Evolutionary conservation across 768 basidiomycete species (phyloP).

Genomic region (Termitomyces sp.): DNA sequence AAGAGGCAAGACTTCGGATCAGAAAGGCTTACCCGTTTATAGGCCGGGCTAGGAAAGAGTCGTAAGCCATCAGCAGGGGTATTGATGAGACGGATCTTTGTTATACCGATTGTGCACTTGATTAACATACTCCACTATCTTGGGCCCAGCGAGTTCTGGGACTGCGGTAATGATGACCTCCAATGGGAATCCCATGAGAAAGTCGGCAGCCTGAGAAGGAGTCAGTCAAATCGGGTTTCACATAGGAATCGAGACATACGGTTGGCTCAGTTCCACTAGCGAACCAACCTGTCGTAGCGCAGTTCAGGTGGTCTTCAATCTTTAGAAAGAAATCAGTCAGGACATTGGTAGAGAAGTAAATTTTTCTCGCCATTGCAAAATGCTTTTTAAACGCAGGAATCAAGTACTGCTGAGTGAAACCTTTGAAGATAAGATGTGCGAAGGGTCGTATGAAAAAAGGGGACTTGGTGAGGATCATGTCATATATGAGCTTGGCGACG

Average conservation of each 20-base stretch:
- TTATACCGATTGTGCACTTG: slow-evolving; percentile 18
- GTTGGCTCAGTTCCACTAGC: slow-evolving; percentile 18
- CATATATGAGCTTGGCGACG: slow-evolving; percentile 28
- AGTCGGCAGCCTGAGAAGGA: slow-evolving; percentile 19
- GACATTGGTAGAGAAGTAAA: not conserved
- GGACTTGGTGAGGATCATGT: slow-evolving; percentile 21
- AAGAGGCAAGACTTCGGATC: not conserved
- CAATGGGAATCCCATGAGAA: slow-evolving; percentile 24
- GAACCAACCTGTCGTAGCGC: slow-evolving; percentile 16
- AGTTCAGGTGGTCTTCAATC: slow-evolving; percentile 15
- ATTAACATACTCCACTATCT: slow-evolving; percentile 20
- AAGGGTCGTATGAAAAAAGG: slow-evolving; percentile 34
- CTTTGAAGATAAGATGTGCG: slow-evolving; percentile 22
- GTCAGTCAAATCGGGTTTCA: not conserved
- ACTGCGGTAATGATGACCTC: slow-evolving; percentile 15
- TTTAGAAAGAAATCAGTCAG: not conserved
- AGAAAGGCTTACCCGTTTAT: slow-evolving; percentile 11
- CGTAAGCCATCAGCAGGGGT: not conserved
- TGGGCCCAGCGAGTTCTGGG: slow-evolving; percentile 13
- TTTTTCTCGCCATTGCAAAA: slow-evolving; percentile 21
- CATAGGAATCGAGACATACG: slow-evolving; percentile 1
- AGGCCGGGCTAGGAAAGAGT: slow-evolving; percentile 8
- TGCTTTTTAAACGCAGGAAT: slow-evolving; percentile 23
- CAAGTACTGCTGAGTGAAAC: slow-evolving; percentile 19
- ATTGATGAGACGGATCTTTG: not conserved